A percentile compares a stretch with the other conserved stretches of the same genome.
Evolutionary conservation across 2,329 filamentous ascomycete species (phyloP).

Genomic region (Fonsecaea erecta): DNA sequence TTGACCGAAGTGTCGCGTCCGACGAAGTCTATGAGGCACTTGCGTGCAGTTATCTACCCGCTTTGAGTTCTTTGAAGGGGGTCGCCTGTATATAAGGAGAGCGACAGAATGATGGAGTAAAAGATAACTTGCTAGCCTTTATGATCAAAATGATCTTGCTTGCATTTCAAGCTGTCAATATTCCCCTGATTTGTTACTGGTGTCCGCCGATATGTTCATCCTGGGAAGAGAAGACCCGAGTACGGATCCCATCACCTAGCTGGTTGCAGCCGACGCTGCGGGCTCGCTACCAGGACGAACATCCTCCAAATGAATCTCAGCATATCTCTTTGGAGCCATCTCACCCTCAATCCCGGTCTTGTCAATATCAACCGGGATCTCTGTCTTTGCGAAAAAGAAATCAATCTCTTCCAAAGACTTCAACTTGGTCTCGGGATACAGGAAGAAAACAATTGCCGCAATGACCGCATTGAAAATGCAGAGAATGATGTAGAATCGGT

Average conservation of each 20-base stretch:
- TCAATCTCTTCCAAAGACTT: background rate
- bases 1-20: no score
- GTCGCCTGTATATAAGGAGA: no score
- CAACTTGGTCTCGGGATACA: background rate
- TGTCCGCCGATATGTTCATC: no score
- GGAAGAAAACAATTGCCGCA: background rate
- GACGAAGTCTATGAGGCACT: no score
- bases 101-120: no score
- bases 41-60: no score
- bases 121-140: no score
- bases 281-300: background rate
- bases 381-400: background rate
- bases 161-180: no score
- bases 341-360: background rate
- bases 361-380: background rate
- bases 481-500: slow-evolving; percentile 42
- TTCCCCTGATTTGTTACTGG: no score
- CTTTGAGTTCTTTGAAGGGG: no score
- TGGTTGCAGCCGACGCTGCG: background rate
- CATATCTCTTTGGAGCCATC: background rate
- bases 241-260: background rate
- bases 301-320: background rate
- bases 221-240: no score
- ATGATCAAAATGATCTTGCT: no score
- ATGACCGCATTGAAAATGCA: slow-evolving; percentile 41